Evolutionary conservation across 495 filamentous ascomycete species (phyloP).

Genomic region (Darksidea phi): DNA sequence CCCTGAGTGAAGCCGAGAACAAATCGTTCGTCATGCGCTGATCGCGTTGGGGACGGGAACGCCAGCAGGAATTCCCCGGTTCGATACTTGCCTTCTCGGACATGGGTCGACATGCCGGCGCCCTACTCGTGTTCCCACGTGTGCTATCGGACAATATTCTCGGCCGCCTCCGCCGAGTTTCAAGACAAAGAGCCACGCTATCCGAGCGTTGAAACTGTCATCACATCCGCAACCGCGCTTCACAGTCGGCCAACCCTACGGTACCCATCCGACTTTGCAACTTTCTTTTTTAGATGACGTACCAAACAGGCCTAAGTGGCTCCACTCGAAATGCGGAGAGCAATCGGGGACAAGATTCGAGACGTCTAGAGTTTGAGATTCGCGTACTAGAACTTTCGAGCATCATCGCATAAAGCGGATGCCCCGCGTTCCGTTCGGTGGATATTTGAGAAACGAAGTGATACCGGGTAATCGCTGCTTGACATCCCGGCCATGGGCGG

Average conservation of each 20-base stretch:
- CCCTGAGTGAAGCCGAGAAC: not conserved
- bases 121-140: slow-evolving; percentile 19
- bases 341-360: slow-evolving; percentile 13
- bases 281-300: slow-evolving; percentile 19
- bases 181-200: slow-evolving; percentile 21
- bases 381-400: slow-evolving; percentile 22
- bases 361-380: slow-evolving; percentile 26
- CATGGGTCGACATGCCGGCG: slow-evolving; percentile 3
- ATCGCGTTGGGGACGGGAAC: slow-evolving; percentile 5
- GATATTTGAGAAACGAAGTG: slow-evolving; percentile 24
- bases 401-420: slow-evolving; percentile 30
- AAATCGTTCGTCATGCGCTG: slow-evolving; percentile 6
- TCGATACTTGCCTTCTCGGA: slow-evolving; percentile 23
- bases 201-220: slow-evolving; percentile 21
- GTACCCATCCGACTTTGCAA: slow-evolving; percentile 3
- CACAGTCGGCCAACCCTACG: slow-evolving; percentile 6
- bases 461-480: slow-evolving; percentile 14
- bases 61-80: slow-evolving; percentile 6
- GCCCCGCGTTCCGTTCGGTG: slow-evolving; percentile 29
- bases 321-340: slow-evolving; percentile 13
- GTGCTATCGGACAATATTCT: slow-evolving; percentile 17
- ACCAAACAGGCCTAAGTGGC: slow-evolving; percentile 6
- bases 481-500: not conserved
- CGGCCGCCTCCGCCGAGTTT: slow-evolving; percentile 3
- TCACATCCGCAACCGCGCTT: slow-evolving; percentile 9